phyloP scores from a whole-genome alignment of 306 rosid genomes.

The Lathyrus tuberosus region DNA sequence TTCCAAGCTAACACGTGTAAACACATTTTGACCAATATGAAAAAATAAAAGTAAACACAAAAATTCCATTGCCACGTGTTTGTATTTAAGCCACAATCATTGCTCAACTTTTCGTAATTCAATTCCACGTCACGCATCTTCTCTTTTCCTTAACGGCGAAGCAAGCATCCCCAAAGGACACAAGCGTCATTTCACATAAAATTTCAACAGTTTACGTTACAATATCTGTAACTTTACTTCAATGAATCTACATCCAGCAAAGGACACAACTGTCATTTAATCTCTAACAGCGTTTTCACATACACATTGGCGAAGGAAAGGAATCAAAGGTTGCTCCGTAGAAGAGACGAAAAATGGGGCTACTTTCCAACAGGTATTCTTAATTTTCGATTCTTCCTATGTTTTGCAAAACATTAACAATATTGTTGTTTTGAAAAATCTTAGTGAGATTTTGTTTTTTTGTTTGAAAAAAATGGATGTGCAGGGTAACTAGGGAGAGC shows the following conservation, averaged over 20 bases:
- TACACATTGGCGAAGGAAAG: neutral
- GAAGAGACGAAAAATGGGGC: neutral
- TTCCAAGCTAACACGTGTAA: too few relatives aligned
- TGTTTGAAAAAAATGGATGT: constrained; percentile 5
- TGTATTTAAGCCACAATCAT: neutral
- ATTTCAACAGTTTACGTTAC: neutral
- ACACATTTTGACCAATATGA: neutral
- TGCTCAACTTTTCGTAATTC: neutral
- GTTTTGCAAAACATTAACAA: neutral
- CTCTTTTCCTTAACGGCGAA: constrained; percentile 21
- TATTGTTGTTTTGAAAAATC: neutral
- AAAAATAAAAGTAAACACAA: too few relatives aligned
- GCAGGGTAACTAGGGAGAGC: constrained; percentile 61
- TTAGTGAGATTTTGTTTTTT: neutral
- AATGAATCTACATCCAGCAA: neutral
- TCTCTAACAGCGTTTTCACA: neutral
- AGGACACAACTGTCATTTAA: constrained; percentile 1
- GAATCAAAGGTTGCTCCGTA: neutral
- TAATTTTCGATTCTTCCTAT: neutral
- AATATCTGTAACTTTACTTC: neutral
- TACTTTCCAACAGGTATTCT: constrained; percentile 53
- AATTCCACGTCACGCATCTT: constrained; percentile 19
- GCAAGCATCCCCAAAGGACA: neutral
- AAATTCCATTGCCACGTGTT: neutral
- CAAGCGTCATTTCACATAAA: neutral